Evolutionary conservation across 352 stramenopile species (phyloP).

Genomic region (Thalassiosira hispida): DNA sequence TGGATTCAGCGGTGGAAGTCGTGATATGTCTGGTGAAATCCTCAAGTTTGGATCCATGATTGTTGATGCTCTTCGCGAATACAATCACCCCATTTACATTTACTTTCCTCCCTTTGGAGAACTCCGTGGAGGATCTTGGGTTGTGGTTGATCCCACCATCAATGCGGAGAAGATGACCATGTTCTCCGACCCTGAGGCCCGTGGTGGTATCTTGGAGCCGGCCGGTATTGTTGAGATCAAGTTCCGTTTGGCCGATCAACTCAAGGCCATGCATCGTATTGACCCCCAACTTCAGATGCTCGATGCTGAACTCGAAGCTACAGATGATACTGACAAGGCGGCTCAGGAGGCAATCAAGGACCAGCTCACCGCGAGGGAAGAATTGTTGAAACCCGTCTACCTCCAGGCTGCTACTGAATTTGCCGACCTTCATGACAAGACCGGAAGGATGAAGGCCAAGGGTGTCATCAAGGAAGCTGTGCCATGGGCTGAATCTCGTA

Average conservation of each 20-base stretch:
- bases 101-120: constrained; percentile 99
- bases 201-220: constrained; percentile 99
- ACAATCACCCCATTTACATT: constrained; percentile 99
- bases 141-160: constrained; percentile 99
- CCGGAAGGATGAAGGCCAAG: constrained; percentile 99
- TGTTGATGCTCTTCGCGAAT: constrained; percentile 97
- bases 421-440: constrained; percentile 98
- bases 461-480: constrained; percentile 97
- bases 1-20: constrained; percentile 87
- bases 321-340: constrained; percentile 62
- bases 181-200: constrained; percentile 97
- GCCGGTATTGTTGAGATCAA: constrained; percentile 99
- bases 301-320: constrained; percentile 86
- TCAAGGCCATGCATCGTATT: constrained; percentile 95
- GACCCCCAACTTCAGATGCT: constrained; percentile 93
- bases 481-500: constrained; percentile 92
- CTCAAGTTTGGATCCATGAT: constrained; percentile 99
- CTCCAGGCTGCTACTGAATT: constrained; percentile 98
- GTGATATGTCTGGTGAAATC: constrained; percentile 96
- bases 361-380: constrained; percentile 94
- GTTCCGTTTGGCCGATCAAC: constrained; percentile 96
- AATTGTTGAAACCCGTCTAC: constrained; percentile 95
- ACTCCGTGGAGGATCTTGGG: constrained; percentile 98
- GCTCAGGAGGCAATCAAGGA: constrained; percentile 85
- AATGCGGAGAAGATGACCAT: constrained; percentile 99